phyloP scores from a whole-genome alignment of 108 stramenopile species.

The Skeletonema menzelii region DNA sequence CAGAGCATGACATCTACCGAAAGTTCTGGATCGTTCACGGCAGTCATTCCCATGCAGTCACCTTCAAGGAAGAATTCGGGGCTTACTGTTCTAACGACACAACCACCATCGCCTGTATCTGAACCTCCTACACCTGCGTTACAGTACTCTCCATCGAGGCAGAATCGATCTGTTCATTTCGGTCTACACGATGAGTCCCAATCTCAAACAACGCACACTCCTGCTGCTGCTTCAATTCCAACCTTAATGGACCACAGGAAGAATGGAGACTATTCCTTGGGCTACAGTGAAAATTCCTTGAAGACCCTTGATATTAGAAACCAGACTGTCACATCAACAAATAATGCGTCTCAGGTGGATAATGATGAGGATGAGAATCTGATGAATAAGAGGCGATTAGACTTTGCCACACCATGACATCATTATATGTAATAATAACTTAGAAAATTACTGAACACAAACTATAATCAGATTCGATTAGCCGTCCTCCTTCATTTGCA shows the following conservation, averaged over 20 bases:
- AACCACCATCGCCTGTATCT: not conserved
- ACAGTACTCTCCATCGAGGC: slow-evolving; percentile 4
- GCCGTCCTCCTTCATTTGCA: too few species aligned
- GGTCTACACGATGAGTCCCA: slow-evolving; percentile 1
- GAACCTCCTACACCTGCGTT: slow-evolving; percentile 1
- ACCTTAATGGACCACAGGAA: not conserved
- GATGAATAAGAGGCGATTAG: not conserved
- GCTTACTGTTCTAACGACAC: not conserved
- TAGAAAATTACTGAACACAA: too few species aligned
- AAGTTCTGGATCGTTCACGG: not conserved
- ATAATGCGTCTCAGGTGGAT: not conserved
- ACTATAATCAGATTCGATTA: too few species aligned
- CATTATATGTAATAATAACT: too few species aligned
- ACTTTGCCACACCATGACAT: not conserved
- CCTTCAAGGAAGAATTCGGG: not conserved
- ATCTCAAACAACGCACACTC: not conserved
- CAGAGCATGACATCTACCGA: slow-evolving; percentile 13
- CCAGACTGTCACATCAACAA: too few species aligned
- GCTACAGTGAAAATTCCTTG: not conserved
- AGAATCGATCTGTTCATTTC: slow-evolving; percentile 16
- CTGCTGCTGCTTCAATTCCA: not conserved
- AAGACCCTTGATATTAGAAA: not conserved
- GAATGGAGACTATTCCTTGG: slow-evolving; percentile 5
- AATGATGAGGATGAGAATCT: not conserved
- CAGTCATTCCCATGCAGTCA: not conserved